phyloP scores from a whole-genome alignment of 116 monocot genomes.

The Iris pallida region DNA sequence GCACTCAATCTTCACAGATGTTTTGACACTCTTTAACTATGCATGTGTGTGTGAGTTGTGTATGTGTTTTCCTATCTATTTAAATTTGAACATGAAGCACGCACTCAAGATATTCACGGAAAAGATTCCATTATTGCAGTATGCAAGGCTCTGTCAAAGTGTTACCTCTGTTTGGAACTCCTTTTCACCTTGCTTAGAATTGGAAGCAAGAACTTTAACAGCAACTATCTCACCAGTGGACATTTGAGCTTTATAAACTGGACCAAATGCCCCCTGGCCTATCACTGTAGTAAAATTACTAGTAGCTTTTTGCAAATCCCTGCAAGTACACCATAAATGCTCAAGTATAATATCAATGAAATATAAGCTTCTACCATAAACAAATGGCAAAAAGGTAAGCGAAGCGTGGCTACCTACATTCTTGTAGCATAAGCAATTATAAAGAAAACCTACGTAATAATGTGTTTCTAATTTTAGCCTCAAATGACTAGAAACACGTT shows the following conservation, averaged over 20 bases:
- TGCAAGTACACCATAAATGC: no score
- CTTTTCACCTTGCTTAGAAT: constrained; percentile 80
- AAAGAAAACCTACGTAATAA: no score
- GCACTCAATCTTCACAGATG: background rate
- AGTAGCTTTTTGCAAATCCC: constrained; percentile 71
- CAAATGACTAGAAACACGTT: no score
- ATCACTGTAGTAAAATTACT: constrained; percentile 77
- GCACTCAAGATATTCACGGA: background rate
- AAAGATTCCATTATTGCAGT: background rate
- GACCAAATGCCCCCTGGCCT: constrained; percentile 87
- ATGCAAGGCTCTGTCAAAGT: background rate
- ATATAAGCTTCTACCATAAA: no score
- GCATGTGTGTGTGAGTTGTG: background rate
- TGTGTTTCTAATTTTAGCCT: no score
- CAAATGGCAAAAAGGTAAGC: no score
- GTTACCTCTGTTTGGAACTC: constrained; percentile 87
- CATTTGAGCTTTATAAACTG: constrained; percentile 86
- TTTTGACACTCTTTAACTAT: background rate
- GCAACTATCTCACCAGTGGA: constrained; percentile 71
- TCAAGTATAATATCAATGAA: no score
- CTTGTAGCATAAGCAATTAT: no score
- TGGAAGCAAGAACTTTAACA: constrained; percentile 66
- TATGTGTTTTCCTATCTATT: background rate
- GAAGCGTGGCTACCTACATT: no score
- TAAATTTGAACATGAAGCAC: background rate